These are phyloP conservation scores for Cetradonia linearis DNA, from an alignment of 495 filamentous ascomycete species.

Conservation along the genomic window DNA sequence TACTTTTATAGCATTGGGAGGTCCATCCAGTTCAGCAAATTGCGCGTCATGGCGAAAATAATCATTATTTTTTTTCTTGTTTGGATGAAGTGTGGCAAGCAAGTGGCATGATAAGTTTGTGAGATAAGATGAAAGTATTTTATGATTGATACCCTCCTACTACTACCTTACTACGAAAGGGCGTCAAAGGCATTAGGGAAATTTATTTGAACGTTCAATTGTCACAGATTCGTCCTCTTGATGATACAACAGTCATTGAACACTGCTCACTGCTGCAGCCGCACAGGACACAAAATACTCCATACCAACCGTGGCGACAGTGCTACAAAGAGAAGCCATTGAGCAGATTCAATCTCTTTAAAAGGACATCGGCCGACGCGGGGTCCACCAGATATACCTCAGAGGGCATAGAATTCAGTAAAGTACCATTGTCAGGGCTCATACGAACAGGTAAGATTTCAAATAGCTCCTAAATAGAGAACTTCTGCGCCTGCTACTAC, in stretches of 20 bases:
- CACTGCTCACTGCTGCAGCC: not conserved
- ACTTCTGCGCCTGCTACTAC: too few relatives aligned
- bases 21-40: not conserved
- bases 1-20: constrained; percentile 16
- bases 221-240: not conserved
- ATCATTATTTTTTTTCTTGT: not conserved
- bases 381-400: too few relatives aligned
- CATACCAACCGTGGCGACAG: too few relatives aligned
- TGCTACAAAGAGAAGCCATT: too few relatives aligned
- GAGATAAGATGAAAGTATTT: not conserved
- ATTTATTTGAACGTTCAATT: not conserved
- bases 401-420: too few relatives aligned
- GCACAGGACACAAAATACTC: not conserved
- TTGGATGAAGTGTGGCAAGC: constrained; percentile 4
- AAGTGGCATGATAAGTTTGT: not conserved
- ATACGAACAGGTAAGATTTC: too few relatives aligned
- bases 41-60: not conserved
- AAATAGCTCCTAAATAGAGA: too few relatives aligned
- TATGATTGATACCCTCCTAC: not conserved
- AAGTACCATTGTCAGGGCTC: too few relatives aligned
- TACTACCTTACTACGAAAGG: not conserved
- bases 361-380: too few relatives aligned
- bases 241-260: not conserved
- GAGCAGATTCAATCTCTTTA: too few relatives aligned
- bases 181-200: not conserved